Conservation (phyloP, 108 stramenopile species). For the Cafeteria roenbergensis region DNA sequence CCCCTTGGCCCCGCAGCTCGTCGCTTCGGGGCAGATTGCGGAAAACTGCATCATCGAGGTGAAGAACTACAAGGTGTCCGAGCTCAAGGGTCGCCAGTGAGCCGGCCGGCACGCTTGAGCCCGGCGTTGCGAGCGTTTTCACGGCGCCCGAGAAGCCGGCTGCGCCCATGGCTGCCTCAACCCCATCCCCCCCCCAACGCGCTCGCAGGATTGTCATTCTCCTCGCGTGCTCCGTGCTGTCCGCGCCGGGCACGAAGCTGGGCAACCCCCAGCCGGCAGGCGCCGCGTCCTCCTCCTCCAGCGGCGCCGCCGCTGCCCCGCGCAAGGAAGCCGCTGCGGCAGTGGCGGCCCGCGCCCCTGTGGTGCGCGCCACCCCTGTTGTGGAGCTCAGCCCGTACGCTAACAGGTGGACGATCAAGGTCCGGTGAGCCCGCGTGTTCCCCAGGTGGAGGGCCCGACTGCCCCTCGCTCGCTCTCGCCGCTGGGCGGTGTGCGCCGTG, state of each 20-base stretch:
- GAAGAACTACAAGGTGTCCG: too few species aligned
- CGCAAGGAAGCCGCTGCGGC: neutral
- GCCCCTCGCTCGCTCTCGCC: too few species aligned
- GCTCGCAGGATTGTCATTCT: neutral
- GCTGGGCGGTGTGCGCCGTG: too few species aligned
- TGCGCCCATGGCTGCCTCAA: too few species aligned
- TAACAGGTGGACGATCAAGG: slow-evolving; percentile 35
- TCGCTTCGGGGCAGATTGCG: neutral
- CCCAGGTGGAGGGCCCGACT: too few species aligned
- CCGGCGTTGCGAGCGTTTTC: too few species aligned
- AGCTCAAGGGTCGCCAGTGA: too few species aligned
- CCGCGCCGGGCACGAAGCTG: neutral
- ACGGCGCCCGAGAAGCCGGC: too few species aligned
- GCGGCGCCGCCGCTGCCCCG: neutral
- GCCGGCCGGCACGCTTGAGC: too few species aligned
- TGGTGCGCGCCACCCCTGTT: slow-evolving; percentile 22
- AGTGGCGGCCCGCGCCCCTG: neutral
- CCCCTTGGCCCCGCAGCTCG: slow-evolving; percentile 8
- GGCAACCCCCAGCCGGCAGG: neutral
- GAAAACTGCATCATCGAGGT: too few species aligned
- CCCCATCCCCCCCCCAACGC: too few species aligned
- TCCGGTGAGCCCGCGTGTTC: too few species aligned
- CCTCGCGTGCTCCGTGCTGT: neutral
- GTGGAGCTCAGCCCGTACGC: slow-evolving; percentile 37
- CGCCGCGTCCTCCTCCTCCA: neutral